A percentile compares a stretch with the other conserved stretches of the same genome.
These are phyloP conservation scores for Fagus crenata DNA, from an alignment of 306 rosid genomes.

Conservation along the genomic window DNA sequence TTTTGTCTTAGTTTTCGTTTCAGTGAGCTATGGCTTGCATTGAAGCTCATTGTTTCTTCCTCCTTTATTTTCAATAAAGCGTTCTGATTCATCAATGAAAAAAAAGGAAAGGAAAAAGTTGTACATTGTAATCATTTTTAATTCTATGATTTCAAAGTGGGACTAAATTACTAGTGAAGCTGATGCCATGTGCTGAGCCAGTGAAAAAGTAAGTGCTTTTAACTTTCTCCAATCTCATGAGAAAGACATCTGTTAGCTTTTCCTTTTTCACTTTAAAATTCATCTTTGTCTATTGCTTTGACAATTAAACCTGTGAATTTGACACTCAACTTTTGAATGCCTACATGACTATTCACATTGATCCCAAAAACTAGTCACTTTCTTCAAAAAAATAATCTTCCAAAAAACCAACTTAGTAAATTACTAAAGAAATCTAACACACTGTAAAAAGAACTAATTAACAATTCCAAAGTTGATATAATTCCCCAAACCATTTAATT, in stretches of 20 bases:
- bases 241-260: conserved; percentile 36
- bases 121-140: conserved; percentile 48
- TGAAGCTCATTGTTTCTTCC: conserved; percentile 4
- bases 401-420: not conserved
- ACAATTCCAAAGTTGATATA: conserved; percentile 12
- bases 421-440: not conserved
- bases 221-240: conserved; percentile 41
- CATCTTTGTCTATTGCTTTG: conserved; percentile 36
- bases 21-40: not conserved
- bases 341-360: conserved; percentile 3
- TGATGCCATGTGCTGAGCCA: conserved; percentile 66
- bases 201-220: conserved; percentile 40
- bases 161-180: conserved; percentile 38
- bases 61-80: not conserved
- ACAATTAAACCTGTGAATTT: conserved; percentile 39
- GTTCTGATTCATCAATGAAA: conserved; percentile 6
- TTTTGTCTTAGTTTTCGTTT: too few relatives aligned
- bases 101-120: conserved; percentile 24
- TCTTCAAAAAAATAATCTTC: not conserved
- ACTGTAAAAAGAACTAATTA: conserved; percentile 7
- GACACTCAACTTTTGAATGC: conserved; percentile 29
- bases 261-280: conserved; percentile 33
- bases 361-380: not conserved
- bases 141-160: conserved; percentile 51
- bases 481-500: conserved; percentile 20